Base-by-base conservation (phyloP, 108 stramenopile species). In the Nannochloropsis salina region DNA sequence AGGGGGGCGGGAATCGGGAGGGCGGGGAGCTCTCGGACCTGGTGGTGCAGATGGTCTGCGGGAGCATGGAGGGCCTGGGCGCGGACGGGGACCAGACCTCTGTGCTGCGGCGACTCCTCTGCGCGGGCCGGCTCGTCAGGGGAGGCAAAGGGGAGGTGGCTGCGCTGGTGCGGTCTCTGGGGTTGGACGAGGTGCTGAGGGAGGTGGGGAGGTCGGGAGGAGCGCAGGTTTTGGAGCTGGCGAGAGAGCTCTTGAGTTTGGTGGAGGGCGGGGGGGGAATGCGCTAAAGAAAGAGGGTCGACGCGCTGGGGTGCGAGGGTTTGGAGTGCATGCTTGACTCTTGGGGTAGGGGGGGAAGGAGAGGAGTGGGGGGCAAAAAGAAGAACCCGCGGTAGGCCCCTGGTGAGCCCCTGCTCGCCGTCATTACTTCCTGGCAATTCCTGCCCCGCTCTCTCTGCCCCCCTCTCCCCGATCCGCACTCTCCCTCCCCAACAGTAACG, bases 21-120 rank as follows among this genome's bases (percentile, higher is more conserved):
- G 61, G n/a, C 4, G 61, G 61, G 8, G 31, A 31, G 31, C 8
- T 74, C 2, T 74, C 61, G 61, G 61, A 74, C n/a, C 20, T 74
- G 61, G 61, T 74, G n/a, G 61, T 74, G 61, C 61, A 74, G 61
- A 74, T 74, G 61, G 61, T 74, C 4, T 74, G 61, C 61, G 61
- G 61, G 61, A 74, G 20, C 20, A 15, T 74, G 15, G 61, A 74
- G 61, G 61, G 61, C 8, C n/a, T 74, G 61, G n/a, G 61, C 20
- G 61, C 1, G 61, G 61, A 74, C n/a, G 6, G n/a, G 8, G 61
- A 74, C 61, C 15, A n/a, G 61, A 74, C 61, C 61, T 74, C 61
- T 15, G 61, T 74, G 3, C n/a, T 74, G 3, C 15, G 61, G n/a
- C 15, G 61, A n/a, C 6, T 74, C 20, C 61, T 74, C 20, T 74